phyloP scores from a whole-genome alignment of 2,329 filamentous ascomycete species.

The Apiospora sp. region DNA sequence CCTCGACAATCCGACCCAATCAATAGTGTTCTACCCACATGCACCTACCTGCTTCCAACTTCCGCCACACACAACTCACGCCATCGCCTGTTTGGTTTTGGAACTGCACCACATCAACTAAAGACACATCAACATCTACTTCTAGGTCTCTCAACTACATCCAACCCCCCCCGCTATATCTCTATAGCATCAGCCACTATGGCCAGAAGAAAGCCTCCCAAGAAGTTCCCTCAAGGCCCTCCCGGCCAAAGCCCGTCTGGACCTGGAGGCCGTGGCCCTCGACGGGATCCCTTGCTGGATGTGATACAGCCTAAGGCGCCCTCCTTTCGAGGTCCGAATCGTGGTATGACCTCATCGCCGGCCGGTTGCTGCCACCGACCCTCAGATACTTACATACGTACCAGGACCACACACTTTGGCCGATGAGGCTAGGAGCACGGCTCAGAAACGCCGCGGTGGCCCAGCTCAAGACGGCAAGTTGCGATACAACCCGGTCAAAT shows the following conservation, averaged over 20 bases:
- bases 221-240: slow-evolving; percentile 1
- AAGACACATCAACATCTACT: background rate
- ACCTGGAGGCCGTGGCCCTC: background rate
- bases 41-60: background rate
- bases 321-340: slow-evolving; percentile 10
- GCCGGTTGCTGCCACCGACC: background rate
- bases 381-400: slow-evolving; percentile 1
- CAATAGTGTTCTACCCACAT: background rate
- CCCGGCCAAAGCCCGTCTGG: slow-evolving; percentile 1
- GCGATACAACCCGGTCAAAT: slow-evolving; percentile 57
- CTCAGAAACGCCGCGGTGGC: slow-evolving; percentile 51
- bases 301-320: slow-evolving; percentile 1
- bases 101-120: background rate
- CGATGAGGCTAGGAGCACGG: slow-evolving; percentile 60
- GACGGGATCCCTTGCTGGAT: slow-evolving; percentile 14
- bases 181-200: background rate
- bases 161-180: background rate
- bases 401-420: slow-evolving; percentile 49
- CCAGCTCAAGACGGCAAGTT: slow-evolving; percentile 52
- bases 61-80: slow-evolving; percentile 13
- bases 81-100: background rate
- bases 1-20: slow-evolving; percentile 14
- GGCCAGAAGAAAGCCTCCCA: slow-evolving; percentile 14
- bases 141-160: background rate
- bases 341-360: slow-evolving; percentile 14